These are phyloP conservation scores for Quercus phellos DNA, from an alignment of 331 rosid species.

Conservation along the genomic window DNA sequence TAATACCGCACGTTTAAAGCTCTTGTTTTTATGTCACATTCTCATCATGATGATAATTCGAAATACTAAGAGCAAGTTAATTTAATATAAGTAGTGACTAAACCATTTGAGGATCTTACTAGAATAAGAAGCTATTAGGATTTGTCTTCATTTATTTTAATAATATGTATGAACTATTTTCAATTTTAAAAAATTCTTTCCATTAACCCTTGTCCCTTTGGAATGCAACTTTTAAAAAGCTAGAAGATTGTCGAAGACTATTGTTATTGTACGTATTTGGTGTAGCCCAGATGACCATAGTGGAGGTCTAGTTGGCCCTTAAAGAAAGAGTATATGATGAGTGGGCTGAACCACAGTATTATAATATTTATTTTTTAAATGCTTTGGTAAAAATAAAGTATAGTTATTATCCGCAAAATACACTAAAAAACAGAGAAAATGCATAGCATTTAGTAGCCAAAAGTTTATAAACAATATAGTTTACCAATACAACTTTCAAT, in stretches of 20 bases:
- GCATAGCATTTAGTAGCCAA: neutral
- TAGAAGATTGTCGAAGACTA: slow-evolving; percentile 15
- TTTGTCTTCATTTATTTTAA: neutral
- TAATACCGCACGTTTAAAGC: slow-evolving; percentile 20
- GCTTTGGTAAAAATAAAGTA: neutral
- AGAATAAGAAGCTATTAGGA: slow-evolving; percentile 22
- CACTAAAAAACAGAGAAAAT: neutral
- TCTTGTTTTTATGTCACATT: neutral
- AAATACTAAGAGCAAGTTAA: neutral
- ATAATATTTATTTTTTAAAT: slow-evolving; percentile 6
- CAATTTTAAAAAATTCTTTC: slow-evolving; percentile 7
- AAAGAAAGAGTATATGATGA: slow-evolving; percentile 11
- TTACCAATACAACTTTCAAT: neutral
- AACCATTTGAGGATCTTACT: slow-evolving; percentile 20
- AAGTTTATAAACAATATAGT: neutral
- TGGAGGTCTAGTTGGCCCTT: slow-evolving; percentile 55
- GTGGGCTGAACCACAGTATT: slow-evolving; percentile 21
- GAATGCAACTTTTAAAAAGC: slow-evolving; percentile 29
- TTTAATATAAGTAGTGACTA: slow-evolving; percentile 1
- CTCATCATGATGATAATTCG: slow-evolving; percentile 17
- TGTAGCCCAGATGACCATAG: slow-evolving; percentile 26
- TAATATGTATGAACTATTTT: slow-evolving; percentile 12
- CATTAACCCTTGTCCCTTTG: slow-evolving; percentile 13
- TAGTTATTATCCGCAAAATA: slow-evolving; percentile 16
- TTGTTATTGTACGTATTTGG: slow-evolving; percentile 8